Base-by-base conservation (phyloP, 2,329 filamentous ascomycete genomes). In the Annulohypoxylon truncatum region DNA sequence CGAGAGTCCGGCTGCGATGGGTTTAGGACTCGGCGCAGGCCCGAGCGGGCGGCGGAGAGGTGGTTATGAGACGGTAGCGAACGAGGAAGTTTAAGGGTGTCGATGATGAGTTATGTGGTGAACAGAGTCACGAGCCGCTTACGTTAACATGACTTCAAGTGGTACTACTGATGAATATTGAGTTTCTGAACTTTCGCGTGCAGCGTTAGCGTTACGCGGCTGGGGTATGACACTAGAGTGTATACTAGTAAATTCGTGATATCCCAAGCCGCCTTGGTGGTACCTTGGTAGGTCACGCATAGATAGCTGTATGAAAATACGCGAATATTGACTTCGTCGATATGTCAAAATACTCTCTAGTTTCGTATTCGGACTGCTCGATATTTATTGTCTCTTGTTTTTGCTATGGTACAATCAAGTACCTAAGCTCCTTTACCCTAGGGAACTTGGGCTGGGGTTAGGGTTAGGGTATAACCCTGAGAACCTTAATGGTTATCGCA, bases 1-100 rank as follows among this genome's bases (percentile, higher is more conserved):
- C 79, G 95, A 98, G 79, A 88, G 90, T 18, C 95, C 95, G 4
- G 81, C 84, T 3, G 83, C 89, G 68, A 92, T 93, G 88, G 79
- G 80, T n/a, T 70, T 84, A 47, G 78, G 79, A 3, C 28, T 74
- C n/a, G 10, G 61, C 24, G 24, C 44, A 2, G 12, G 70, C 28
- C 69, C 66, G 10, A 80, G 80, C 18, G 82, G 83, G 78, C 82
- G 81, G 75, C 79, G 82, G 72, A 80, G 78, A 53, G 84, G 84
- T 38, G 83, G 88, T 68, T 91, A 93, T 78, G 86, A 93, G 81
- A 81, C 83, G 18, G 89, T 92, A 26, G 82, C 82, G 12, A 83
- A 75, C 0, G 87, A 89, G 50, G 88, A 89, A 65, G 85, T 86
- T 72, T 86, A 70, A 87, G 89, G 65, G 85, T 85, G 73, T 86